Percentiles rank a stretch among this genome's conserved stretches.
Evolutionary conservation across 257 asterid genomes (phyloP).

Genomic region (Solanum medicagineum): DNA sequence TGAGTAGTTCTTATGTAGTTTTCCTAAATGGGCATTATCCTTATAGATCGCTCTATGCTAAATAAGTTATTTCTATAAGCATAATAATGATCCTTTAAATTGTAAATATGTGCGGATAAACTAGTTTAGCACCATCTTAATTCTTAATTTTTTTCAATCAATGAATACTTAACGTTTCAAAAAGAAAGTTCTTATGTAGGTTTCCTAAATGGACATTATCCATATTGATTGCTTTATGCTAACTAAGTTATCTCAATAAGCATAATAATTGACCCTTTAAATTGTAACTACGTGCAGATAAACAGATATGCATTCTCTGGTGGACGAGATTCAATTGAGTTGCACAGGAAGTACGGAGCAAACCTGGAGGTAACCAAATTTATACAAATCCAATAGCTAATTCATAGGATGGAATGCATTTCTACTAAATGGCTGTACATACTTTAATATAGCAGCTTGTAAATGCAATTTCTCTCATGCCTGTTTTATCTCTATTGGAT

Average conservation of each 20-base stretch:
- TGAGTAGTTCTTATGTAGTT: not conserved
- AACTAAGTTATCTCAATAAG: not conserved
- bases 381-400: not conserved
- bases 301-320: conserved; percentile 91
- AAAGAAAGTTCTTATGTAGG: not conserved
- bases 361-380: conserved; percentile 65
- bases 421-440: not conserved
- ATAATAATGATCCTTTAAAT: not conserved
- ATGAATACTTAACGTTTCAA: not conserved
- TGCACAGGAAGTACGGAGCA: conserved; percentile 83
- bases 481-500: not conserved
- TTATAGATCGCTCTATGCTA: not conserved
- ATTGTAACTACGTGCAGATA: conserved; percentile 27
- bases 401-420: not conserved
- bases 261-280: not conserved
- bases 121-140: not conserved
- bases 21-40: not conserved
- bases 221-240: not conserved
- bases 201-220: not conserved
- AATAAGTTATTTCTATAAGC: not conserved
- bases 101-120: conserved; percentile 38
- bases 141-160: not conserved
- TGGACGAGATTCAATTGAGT: conserved; percentile 85
- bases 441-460: not conserved
- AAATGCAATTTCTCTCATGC: not conserved